Conservation (phyloP, 768 basidiomycete species). For the Podaxis pistillaris region DNA sequence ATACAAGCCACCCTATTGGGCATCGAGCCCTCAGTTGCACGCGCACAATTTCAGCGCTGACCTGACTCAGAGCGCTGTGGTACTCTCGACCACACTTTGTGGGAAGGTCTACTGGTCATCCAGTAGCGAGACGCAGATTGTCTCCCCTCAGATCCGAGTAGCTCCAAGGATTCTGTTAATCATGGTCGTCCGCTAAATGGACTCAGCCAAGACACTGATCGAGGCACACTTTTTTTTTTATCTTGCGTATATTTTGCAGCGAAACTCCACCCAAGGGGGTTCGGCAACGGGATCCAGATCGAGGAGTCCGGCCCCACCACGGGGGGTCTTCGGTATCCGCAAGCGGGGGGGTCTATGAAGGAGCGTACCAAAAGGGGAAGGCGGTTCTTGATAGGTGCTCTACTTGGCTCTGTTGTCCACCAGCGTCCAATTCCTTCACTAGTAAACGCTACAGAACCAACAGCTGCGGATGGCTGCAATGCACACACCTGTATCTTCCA, state of each 20-base stretch:
- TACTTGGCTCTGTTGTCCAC: background rate
- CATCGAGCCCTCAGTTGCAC: background rate
- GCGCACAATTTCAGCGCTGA: background rate
- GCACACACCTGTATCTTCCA: background rate
- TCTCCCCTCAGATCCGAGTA: background rate
- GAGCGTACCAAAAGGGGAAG: background rate
- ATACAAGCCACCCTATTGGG: background rate
- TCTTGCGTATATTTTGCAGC: background rate
- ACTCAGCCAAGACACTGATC: background rate
- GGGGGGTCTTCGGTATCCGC: background rate
- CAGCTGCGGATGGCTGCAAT: background rate
- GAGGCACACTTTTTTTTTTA: background rate
- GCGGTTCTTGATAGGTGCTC: background rate
- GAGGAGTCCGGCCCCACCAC: background rate
- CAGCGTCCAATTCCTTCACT: background rate
- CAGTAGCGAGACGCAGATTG: conserved; percentile 1
- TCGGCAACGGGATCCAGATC: background rate
- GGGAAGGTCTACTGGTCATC: background rate
- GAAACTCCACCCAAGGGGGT: background rate
- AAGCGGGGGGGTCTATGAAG: background rate
- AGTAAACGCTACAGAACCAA: background rate
- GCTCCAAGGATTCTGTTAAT: background rate
- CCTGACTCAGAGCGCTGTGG: background rate
- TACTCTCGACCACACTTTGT: background rate
- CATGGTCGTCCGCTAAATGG: background rate